Evolutionary conservation across 164 flowering plant genomes (phyloP), one percentile per base, ranked within the genome.

Genomic region (Dillenia suffruticosa): DNA sequence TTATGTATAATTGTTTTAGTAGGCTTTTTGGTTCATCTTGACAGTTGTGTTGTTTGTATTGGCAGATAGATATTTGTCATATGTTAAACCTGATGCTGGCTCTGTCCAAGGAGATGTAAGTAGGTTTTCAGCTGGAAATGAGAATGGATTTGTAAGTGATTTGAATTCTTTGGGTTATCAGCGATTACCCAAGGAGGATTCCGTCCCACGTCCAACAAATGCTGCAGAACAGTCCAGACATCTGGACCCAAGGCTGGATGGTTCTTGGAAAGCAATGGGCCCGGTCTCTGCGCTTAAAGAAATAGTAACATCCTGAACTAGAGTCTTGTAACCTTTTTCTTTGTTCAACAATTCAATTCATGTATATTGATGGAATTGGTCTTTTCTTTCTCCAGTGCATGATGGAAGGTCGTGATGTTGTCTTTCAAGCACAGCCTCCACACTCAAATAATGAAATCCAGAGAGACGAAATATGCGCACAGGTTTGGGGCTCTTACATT

Each of bases 61-160:
- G 78, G 77, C 88, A 94, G 98, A 87, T 76, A 79, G 70, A 59
- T 94, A 87, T 72, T 24, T 87, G 51, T 72, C 86, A n/a, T 73
- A 70, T 67, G 48, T 53, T 43, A 81, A 80, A 57, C 63, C 75
- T 62, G 93, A 88, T 64, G 57, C 79, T 57, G 72, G 68, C 54
- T 46, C 70, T 47, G 54, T 65, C 55, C 81, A 65, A 65, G 85
- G 82, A 68, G 90, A 92, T 69, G 63, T 56, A 43, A 77, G 52
- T 65, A 74, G 78, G 75, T 51, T 72, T 67, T 66, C 80, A 49
- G 72, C 65, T 64, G 55, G 63, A 63, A 80, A 70, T 50, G 84
- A 78, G 13, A 83, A 79, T 78, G 90, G 83, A 45, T 80, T 69
- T 62, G 7, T 71, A 15, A 67, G 74, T 63, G 79, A 80, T 65